These are phyloP conservation scores for Piromyces finnis DNA, from an alignment of 192 early-diverging fungal genomes.

Conservation along the genomic window DNA sequence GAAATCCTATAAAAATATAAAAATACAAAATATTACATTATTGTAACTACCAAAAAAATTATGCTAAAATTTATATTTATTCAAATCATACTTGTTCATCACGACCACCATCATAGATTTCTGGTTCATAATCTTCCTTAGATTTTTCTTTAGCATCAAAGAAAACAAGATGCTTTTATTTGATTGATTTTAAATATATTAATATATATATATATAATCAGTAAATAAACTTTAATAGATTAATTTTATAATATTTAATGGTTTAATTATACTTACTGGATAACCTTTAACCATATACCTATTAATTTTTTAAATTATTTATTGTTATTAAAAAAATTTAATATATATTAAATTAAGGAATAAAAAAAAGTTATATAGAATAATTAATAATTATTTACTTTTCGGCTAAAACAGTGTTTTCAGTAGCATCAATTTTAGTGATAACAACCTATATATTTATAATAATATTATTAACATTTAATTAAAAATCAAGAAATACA, in stretches of 20 bases:
- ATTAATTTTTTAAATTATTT: background rate
- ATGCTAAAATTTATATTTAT: too few species aligned
- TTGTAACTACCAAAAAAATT: too few species aligned
- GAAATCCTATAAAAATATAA: constrained; percentile 19
- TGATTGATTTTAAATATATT: too few species aligned
- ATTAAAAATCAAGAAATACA: too few species aligned
- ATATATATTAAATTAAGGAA: too few species aligned
- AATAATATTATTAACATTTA: too few species aligned
- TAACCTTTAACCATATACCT: constrained; percentile 50
- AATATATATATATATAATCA: too few species aligned
- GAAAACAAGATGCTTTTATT: background rate
- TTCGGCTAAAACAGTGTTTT: constrained; percentile 32
- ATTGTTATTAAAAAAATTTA: too few species aligned
- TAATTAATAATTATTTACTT: constrained; percentile 14
- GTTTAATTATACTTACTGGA: constrained; percentile 77
- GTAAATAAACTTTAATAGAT: too few species aligned
- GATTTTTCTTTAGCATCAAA: background rate
- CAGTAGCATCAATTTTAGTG: constrained; percentile 78
- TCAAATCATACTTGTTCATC: constrained; percentile 17
- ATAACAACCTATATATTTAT: constrained; percentile 32
- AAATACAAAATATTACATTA: too few species aligned
- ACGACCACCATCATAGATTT: constrained; percentile 57
- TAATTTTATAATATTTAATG: constrained; percentile 46
- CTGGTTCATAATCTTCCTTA: constrained; percentile 1
- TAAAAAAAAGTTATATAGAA: too few species aligned